Percentiles rank a stretch among this genome's conserved stretches.
Evolutionary conservation across 1,284 basidiomycete species (phyloP).

Genomic region (Trichosporon ovoides): DNA sequence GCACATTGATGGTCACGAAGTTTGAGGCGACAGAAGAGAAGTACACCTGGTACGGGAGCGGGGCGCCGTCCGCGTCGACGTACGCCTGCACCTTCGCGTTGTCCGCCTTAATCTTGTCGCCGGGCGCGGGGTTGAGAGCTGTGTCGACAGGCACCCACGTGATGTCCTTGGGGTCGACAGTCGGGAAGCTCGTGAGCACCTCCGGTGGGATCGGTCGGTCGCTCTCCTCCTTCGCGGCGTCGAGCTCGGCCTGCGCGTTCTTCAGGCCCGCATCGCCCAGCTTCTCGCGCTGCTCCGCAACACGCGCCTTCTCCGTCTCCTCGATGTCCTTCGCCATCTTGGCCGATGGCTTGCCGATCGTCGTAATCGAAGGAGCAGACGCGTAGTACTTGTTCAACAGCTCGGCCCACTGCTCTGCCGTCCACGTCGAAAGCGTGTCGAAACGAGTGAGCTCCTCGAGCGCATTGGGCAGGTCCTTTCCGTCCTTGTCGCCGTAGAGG

Average conservation of each 20-base stretch:
- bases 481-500: slow-evolving; percentile 79
- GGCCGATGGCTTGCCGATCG: slow-evolving; percentile 84
- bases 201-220: slow-evolving; percentile 74
- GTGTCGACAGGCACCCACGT: slow-evolving; percentile 91
- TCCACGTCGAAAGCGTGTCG: slow-evolving; percentile 64
- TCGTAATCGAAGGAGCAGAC: slow-evolving; percentile 62
- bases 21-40: slow-evolving; percentile 89
- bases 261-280: slow-evolving; percentile 79
- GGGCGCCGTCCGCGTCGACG: slow-evolving; percentile 63
- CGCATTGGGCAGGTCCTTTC: slow-evolving; percentile 66
- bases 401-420: slow-evolving; percentile 68
- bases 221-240: slow-evolving; percentile 81
- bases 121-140: slow-evolving; percentile 40
- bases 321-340: slow-evolving; percentile 76
- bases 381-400: slow-evolving; percentile 81
- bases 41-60: slow-evolving; percentile 82
- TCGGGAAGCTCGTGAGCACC: slow-evolving; percentile 74
- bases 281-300: slow-evolving; percentile 62
- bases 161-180: slow-evolving; percentile 76
- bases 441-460: slow-evolving; percentile 78
- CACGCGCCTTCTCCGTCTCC: slow-evolving; percentile 70
- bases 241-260: slow-evolving; percentile 63
- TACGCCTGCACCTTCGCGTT: slow-evolving; percentile 56
- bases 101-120: slow-evolving; percentile 25
- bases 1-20: slow-evolving; percentile 77